These are phyloP conservation scores for Arthromyces matolae DNA, from an alignment of 768 basidiomycete species.

Conservation along the genomic window DNA sequence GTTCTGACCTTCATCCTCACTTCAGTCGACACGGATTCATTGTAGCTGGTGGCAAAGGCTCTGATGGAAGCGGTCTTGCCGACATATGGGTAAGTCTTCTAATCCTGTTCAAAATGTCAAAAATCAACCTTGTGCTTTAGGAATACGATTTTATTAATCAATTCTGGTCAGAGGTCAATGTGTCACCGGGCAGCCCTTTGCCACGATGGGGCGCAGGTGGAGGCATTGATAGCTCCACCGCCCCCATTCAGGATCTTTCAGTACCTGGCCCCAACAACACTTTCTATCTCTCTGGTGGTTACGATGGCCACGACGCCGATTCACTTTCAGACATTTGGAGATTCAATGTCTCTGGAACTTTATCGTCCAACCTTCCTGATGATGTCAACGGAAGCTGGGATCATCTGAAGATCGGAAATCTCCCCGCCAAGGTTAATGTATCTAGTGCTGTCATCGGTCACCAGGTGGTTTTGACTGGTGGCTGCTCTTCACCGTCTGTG, in stretches of 20 bases:
- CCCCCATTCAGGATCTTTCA: conserved; percentile 38
- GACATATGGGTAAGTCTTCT: conserved; percentile 72
- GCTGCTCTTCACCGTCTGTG: conserved; percentile 48
- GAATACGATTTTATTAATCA: conserved; percentile 74
- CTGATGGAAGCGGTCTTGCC: conserved; percentile 48
- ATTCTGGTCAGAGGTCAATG: conserved; percentile 65
- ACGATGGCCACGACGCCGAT: conserved; percentile 39
- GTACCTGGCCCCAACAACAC: conserved; percentile 62
- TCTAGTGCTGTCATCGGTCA: conserved; percentile 57
- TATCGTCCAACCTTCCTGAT: conserved; percentile 65
- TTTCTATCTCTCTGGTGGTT: conserved; percentile 73
- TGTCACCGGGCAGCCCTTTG: conserved; percentile 53
- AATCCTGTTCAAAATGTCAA: not conserved
- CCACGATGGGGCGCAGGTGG: conserved; percentile 71
- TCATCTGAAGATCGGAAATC: conserved; percentile 34
- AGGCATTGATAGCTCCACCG: conserved; percentile 61
- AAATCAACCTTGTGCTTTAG: conserved; percentile 30
- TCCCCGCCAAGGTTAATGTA: conserved; percentile 42
- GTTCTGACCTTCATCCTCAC: conserved; percentile 13
- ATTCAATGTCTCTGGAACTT: conserved; percentile 61
- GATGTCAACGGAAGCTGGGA: conserved; percentile 58
- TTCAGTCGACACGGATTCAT: conserved; percentile 70
- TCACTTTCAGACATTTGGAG: conserved; percentile 70
- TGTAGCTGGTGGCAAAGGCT: conserved; percentile 65
- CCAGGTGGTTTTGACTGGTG: conserved; percentile 54